A percentile compares a stretch with the other conserved stretches of the same genome.
Conservation (phyloP, 2,329 filamentous ascomycete genomes). For the Aureobasidium sp. region DNA sequence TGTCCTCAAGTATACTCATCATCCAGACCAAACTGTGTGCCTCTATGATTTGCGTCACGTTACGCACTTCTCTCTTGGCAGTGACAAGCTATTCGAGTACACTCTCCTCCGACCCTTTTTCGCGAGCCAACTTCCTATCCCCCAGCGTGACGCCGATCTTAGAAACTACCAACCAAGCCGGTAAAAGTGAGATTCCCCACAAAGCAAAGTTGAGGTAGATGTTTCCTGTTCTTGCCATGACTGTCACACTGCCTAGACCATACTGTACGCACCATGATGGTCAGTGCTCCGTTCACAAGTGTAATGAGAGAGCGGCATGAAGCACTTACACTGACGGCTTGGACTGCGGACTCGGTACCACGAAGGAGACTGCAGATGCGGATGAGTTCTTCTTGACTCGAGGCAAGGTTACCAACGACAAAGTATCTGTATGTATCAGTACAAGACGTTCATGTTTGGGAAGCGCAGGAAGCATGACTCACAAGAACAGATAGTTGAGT, state of each 20-base stretch:
- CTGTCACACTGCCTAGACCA: slow-evolving; percentile 53
- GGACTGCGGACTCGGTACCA: slow-evolving; percentile 65
- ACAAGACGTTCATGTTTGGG: background rate
- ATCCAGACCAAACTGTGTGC: too few species aligned
- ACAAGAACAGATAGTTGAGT: slow-evolving; percentile 66
- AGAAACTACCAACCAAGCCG: slow-evolving; percentile 60
- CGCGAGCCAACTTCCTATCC: background rate
- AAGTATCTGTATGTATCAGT: slow-evolving; percentile 50
- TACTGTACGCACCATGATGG: slow-evolving; percentile 38
- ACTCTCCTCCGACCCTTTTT: background rate
- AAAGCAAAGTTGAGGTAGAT: slow-evolving; percentile 66
- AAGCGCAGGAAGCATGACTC: slow-evolving; percentile 22
- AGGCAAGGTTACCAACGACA: slow-evolving; percentile 59
- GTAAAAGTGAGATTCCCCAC: slow-evolving; percentile 57
- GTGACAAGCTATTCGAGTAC: too few species aligned
- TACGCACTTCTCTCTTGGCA: too few species aligned
- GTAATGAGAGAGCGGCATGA: background rate
- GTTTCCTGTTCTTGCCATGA: slow-evolving; percentile 59
- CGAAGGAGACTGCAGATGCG: slow-evolving; percentile 61
- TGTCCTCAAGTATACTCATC: too few species aligned
- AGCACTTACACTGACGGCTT: slow-evolving; percentile 54
- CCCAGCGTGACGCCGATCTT: slow-evolving; percentile 41
- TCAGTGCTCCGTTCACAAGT: too few species aligned
- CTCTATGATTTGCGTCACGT: too few species aligned
- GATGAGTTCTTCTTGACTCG: slow-evolving; percentile 56